Evolutionary conservation across 1,284 basidiomycete genomes (phyloP), one percentile per base, ranked within the genome.

Genomic region (Puccinia triticina): DNA sequence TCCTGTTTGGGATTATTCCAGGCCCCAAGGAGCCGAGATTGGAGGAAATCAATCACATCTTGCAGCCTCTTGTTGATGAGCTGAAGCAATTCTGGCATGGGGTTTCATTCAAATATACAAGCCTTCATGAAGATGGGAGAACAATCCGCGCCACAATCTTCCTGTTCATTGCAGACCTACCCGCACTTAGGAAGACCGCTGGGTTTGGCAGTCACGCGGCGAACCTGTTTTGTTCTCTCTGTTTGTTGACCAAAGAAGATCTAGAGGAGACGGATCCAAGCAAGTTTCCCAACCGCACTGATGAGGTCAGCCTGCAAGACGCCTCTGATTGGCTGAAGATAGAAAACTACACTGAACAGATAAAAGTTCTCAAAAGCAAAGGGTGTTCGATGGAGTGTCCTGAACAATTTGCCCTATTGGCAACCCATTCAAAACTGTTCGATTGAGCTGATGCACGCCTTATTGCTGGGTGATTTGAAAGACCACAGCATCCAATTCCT

Each of bases 21-120:
- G 76, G 40, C 40, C 76, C 76, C 12, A 46, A 46, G 21, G n/a
- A 77, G 50, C 76, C 76, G 21, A 59, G 67, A 16, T 26, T 48
- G 5, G 29, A 43, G 7, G 7, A 64, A 77, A 77, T 77, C 7
- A 77, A 66, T 53, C 34, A 77, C 50, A 48, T 77, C 1, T 32
- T 77, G 32, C 23, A 50, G 26, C 59, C 57, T 43, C 48, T 77
- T 26, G 59, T 77, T 16, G 34, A 43, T 12, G 61, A 77, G 29
- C 7, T 74, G 26, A 61, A 66, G 37, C 21, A 43, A 40, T 64
- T 77, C 43, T 77, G 75, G 75, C 2, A 40, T 12, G 75, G 55
- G 18, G 46, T 77, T 1, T 64, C 26, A 14, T 77, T 61, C 29
- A 26, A 18, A 2, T 26, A 29, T 5, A 77, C 75, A 40, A 5